These are phyloP conservation scores for Stereocaulon alpinum DNA, from an alignment of 495 filamentous ascomycete genomes.

Conservation along the genomic window DNA sequence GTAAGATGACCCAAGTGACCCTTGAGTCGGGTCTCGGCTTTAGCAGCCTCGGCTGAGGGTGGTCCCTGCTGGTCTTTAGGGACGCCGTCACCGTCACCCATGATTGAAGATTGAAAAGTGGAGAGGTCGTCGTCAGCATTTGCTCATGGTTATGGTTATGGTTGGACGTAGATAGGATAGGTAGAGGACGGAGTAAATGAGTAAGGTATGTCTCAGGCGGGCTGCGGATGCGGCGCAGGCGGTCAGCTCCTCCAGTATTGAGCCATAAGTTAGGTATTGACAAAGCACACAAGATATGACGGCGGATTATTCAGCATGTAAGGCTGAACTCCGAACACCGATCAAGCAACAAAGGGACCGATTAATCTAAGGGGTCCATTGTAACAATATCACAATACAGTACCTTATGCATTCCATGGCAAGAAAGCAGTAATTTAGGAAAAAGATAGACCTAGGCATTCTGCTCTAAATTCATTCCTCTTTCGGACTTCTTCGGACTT, in stretches of 20 bases:
- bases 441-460: too few relatives aligned
- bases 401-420: too few relatives aligned
- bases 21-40: slow-evolving; percentile 17
- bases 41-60: slow-evolving; percentile 16
- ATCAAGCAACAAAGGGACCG: background rate
- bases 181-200: background rate
- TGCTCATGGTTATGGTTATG: background rate
- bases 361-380: too few relatives aligned
- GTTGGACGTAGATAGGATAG: background rate
- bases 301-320: background rate
- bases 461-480: too few relatives aligned
- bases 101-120: background rate
- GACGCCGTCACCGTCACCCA: slow-evolving; percentile 4
- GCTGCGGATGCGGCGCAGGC: background rate
- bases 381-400: too few relatives aligned
- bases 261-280: too few relatives aligned
- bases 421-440: too few relatives aligned
- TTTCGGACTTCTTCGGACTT: too few relatives aligned
- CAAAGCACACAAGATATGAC: background rate
- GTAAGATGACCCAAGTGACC: slow-evolving; percentile 23
- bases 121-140: background rate
- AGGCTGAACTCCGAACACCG: slow-evolving; percentile 1
- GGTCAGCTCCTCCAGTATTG: background rate
- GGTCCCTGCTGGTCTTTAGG: slow-evolving; percentile 13
- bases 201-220: background rate